These are phyloP conservation scores for Phytopythium vexans DNA, from an alignment of 352 stramenopile species.

Conservation along the genomic window DNA sequence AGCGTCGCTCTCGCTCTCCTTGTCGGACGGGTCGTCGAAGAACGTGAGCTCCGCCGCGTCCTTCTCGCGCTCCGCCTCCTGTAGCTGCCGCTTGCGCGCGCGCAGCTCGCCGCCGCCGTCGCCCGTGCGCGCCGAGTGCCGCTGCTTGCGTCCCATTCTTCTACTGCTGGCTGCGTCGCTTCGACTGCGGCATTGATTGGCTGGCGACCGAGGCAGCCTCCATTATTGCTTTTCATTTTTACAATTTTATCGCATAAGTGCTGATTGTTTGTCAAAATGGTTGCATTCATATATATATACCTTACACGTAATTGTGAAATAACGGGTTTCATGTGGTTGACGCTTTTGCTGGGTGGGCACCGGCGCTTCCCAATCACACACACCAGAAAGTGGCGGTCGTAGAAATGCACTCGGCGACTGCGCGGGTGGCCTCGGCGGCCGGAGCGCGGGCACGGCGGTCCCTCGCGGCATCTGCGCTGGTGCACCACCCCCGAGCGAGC, in stretches of 20 bases:
- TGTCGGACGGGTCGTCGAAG: conserved; percentile 79
- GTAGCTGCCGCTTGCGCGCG: conserved; percentile 60
- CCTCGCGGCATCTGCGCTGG: neutral
- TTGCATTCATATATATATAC: neutral
- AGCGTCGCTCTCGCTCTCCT: conserved; percentile 55
- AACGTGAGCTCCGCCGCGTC: conserved; percentile 78
- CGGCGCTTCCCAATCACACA: too few species aligned
- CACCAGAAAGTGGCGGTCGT: neutral
- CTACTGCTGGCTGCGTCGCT: conserved; percentile 9
- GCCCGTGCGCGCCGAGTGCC: conserved; percentile 71
- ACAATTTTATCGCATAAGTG: too few species aligned
- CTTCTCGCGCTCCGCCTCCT: conserved; percentile 51
- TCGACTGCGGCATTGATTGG: conserved; percentile 3
- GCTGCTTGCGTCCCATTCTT: conserved; percentile 68
- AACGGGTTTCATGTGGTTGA: neutral
- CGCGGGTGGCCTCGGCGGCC: neutral
- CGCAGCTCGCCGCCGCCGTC: conserved; percentile 74
- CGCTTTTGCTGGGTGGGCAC: neutral
- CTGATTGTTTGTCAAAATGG: too few species aligned
- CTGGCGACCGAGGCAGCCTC: neutral
- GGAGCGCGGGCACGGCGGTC: neutral
- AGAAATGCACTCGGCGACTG: conserved; percentile 1
- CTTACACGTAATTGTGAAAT: neutral
- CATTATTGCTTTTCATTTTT: neutral
- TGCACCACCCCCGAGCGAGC: neutral